Base-by-base conservation (phyloP, 1,284 basidiomycete genomes). In the Apiotrichum laibachii region DNA sequence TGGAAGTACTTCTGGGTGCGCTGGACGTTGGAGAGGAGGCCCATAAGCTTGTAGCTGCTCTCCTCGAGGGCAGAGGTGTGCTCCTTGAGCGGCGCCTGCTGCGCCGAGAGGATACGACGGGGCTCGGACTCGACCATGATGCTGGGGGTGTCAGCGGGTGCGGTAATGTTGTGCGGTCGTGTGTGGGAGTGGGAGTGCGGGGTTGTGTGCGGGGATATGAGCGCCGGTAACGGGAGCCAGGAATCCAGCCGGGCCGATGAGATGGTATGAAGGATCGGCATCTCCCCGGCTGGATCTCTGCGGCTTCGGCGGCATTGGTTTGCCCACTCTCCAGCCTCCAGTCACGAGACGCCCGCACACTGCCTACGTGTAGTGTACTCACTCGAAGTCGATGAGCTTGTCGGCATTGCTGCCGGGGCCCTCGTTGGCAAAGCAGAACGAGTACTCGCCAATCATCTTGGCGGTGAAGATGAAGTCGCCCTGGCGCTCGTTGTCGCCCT, bases 361-460 rank as follows among this genome's bases (percentile, higher is more conserved):
- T 56, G 13, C 44, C 7, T 9, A 19, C 31, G 26, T 31, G 26
- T 3, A 3, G 26, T 31, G 26, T 19, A 73, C 78, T 67, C 57
- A 78, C 78, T 96, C 93, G 76, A 97, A 95, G 79, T 97, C 94
- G 67, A 98, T 83, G 57, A 96, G 84, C 79, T 97, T 96, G 80
- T 92, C 82, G 81, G 88, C 88, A 66, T 93, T 83, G 5, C 89
- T 90, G 11, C 88, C 26, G 26, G 26, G 26, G 26, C 26, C 90
- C 85, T 95, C 91, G 79, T 99, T 99, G 75, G 93, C 89, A 76
- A 99, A 97, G 81, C 96, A 99, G 81, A 99, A 99, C 3, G 92
- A 82, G 79, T 98, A 98, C 83, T 99, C 96, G 70, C 95, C 95
- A 57, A 88, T 42, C 43, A 43, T 84, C 79, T 97, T 94, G 15